Conservation (phyloP, 208 protist species). For the Herpetomonas muscarum region DNA sequence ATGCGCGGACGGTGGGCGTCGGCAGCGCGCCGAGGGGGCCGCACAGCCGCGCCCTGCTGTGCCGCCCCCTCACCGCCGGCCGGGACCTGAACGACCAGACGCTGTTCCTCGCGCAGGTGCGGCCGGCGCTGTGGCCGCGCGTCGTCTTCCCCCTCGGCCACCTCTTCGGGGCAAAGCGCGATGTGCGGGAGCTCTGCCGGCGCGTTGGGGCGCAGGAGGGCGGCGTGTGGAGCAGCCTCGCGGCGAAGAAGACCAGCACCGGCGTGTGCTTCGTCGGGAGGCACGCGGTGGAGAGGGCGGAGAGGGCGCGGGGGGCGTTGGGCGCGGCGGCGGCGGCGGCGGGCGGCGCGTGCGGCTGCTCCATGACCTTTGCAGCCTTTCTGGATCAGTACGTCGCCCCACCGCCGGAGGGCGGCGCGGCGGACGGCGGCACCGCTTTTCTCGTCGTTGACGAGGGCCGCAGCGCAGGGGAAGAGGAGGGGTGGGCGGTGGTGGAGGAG, state of each 20-base stretch:
- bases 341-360: conserved; percentile 5
- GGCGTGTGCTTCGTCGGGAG: conserved; percentile 75
- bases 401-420: neutral
- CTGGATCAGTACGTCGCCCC: conserved; percentile 55
- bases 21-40: neutral
- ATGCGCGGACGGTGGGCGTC: conserved; percentile 45
- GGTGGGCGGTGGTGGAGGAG: neutral
- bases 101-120: conserved; percentile 56
- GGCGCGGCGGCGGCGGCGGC: neutral
- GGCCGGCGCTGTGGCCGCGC: conserved; percentile 12
- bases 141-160: conserved; percentile 75
- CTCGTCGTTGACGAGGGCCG: conserved; percentile 14
- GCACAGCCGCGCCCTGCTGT: conserved; percentile 23
- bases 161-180: conserved; percentile 55
- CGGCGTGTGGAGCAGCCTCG: conserved; percentile 10
- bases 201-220: conserved; percentile 19
- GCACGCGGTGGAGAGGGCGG: neutral
- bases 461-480: too few species aligned
- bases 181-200: conserved; percentile 40
- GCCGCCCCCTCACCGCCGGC: conserved; percentile 44
- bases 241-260: conserved; percentile 68
- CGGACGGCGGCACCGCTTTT: neutral
- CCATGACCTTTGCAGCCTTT: conserved; percentile 43
- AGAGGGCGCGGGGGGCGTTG: neutral
- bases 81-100: conserved; percentile 79